phyloP scores from a whole-genome alignment of 148 eudicot genomes.

The Vaccinium myrtillus region DNA sequence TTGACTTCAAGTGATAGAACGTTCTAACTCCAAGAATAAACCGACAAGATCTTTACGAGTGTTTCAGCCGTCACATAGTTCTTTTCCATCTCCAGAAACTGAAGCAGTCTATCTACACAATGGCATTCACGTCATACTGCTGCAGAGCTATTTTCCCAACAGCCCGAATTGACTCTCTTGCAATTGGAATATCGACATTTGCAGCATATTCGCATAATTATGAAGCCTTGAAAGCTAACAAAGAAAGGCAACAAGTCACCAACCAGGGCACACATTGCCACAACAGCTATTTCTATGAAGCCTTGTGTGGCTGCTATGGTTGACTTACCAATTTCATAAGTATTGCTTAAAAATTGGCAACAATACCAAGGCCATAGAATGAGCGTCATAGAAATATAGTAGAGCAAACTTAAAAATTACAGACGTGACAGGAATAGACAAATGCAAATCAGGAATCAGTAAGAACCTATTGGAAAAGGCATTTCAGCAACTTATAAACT shows the following conservation, averaged over 20 bases:
- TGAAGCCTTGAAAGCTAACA: constrained; percentile 7
- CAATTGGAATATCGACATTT: constrained; percentile 93
- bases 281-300: constrained; percentile 14
- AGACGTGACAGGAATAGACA: not conserved
- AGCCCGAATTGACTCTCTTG: constrained; percentile 96
- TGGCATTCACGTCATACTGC: constrained; percentile 99
- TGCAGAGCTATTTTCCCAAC: constrained; percentile 98
- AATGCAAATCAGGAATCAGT: not conserved
- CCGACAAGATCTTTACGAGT: constrained; percentile 49
- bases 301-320: not conserved
- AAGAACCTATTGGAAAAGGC: not conserved
- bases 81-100: constrained; percentile 99
- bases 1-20: not conserved
- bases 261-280: constrained; percentile 6
- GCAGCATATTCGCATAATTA: constrained; percentile 98
- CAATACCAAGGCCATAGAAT: not conserved
- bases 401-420: not conserved
- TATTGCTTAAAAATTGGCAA: constrained; percentile 37
- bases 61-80: constrained; percentile 98
- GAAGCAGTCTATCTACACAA: constrained; percentile 93
- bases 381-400: too few relatives aligned
- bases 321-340: constrained; percentile 87
- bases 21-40: not conserved
- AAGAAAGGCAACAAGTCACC: not conserved
- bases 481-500: not conserved